These are phyloP conservation scores for Ophiocordyceps unilateralis DNA, from an alignment of 2,329 filamentous ascomycete genomes.

Conservation along the genomic window DNA sequence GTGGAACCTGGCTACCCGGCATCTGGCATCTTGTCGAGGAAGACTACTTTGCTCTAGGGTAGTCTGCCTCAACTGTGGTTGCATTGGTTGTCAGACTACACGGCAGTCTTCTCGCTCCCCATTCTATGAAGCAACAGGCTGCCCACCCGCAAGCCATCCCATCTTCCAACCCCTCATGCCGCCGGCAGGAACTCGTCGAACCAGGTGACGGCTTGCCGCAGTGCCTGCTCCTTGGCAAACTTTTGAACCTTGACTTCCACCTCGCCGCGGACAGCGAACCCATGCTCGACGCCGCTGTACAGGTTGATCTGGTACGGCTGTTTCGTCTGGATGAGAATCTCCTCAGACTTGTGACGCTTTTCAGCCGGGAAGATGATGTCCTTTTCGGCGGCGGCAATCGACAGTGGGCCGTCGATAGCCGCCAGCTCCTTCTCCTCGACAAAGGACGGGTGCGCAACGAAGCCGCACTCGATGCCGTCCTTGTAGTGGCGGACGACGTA, in stretches of 20 bases:
- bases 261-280: conserved; percentile 57
- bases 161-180: no score
- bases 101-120: no score
- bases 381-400: conserved; percentile 45
- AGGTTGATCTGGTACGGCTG: conserved; percentile 51
- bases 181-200: conserved; percentile 36
- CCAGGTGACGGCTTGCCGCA: conserved; percentile 59
- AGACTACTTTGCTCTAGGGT: background rate
- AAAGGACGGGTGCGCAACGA: conserved; percentile 46
- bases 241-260: conserved; percentile 28
- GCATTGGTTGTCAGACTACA: no score
- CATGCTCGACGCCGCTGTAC: conserved; percentile 52
- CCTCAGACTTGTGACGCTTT: conserved; percentile 39
- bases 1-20: no score
- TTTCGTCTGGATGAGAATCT: conserved; percentile 33
- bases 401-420: conserved; percentile 36
- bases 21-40: no score
- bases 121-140: no score
- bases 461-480: conserved; percentile 37
- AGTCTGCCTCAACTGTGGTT: no score
- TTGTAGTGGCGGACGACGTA: conserved; percentile 53
- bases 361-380: conserved; percentile 40
- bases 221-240: conserved; percentile 66
- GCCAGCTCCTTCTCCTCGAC: conserved; percentile 41
- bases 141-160: no score